Conservation (phyloP, 2,329 filamentous ascomycete genomes). For the Bertia moriformis region DNA sequence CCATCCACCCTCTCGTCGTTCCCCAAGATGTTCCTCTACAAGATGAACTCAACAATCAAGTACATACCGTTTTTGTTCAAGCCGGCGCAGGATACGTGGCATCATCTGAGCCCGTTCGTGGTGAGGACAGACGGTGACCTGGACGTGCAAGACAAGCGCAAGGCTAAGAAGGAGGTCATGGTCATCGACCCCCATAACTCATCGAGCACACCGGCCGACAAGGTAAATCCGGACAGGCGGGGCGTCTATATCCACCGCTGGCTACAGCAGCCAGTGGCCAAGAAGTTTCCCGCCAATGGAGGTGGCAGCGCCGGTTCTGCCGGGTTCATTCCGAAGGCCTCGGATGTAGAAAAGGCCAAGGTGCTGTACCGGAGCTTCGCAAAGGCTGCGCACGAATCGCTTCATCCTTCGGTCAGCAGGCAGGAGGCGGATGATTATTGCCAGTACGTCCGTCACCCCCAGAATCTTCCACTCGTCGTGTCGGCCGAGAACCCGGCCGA, state of each 20-base stretch:
- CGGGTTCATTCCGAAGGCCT: slow-evolving; percentile 22
- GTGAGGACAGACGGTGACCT: slow-evolving; percentile 53
- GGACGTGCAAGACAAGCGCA: slow-evolving; percentile 21
- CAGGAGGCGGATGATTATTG: slow-evolving; percentile 75
- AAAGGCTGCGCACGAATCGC: slow-evolving; percentile 72
- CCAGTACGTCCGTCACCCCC: slow-evolving; percentile 76
- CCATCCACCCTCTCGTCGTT: slow-evolving; percentile 79
- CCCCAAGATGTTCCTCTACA: slow-evolving; percentile 80
- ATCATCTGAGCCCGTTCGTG: slow-evolving; percentile 77
- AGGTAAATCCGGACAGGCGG: not conserved
- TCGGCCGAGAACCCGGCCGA: slow-evolving; percentile 50
- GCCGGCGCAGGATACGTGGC: slow-evolving; percentile 51
- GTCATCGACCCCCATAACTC: not conserved
- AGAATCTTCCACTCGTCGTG: slow-evolving; percentile 71
- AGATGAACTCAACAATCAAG: slow-evolving; percentile 77
- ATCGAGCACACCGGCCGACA: not conserved
- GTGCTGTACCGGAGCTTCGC: slow-evolving; percentile 79
- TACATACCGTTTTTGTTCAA: slow-evolving; percentile 57
- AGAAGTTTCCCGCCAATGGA: not conserved
- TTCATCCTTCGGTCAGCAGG: slow-evolving; percentile 67
- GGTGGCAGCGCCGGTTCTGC: not conserved
- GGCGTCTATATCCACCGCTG: not conserved
- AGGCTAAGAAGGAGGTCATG: not conserved
- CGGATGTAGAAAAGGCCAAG: slow-evolving; percentile 59
- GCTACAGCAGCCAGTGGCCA: not conserved